Evolutionary conservation across 805 yeast species (phyloP).

Genomic region (Myxozyma lipomycoides): DNA sequence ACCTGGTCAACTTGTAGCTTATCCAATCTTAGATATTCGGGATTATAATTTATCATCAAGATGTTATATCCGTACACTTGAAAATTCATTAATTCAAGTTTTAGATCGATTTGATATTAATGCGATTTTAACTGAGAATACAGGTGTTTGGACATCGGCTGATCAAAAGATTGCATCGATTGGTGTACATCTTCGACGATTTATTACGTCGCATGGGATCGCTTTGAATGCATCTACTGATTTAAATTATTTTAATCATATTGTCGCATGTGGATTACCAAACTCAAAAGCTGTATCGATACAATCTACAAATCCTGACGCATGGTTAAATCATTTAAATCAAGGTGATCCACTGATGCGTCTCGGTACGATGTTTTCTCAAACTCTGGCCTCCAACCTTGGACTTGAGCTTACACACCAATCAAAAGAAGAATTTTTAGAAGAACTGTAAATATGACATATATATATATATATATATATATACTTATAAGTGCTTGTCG

Average conservation of each 20-base stretch:
- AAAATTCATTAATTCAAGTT: slow-evolving; percentile 37
- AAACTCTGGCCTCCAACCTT: background rate
- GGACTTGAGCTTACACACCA: background rate
- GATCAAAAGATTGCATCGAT: slow-evolving; percentile 75
- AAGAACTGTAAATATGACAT: background rate
- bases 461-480: background rate
- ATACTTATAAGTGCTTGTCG: background rate
- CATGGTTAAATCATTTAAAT: background rate
- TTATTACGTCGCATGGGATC: slow-evolving; percentile 84
- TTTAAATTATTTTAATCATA: slow-evolving; percentile 60
- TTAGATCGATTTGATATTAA: slow-evolving; percentile 37
- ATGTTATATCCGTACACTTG: slow-evolving; percentile 63
- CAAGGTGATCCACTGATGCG: background rate
- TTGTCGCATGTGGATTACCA: slow-evolving; percentile 83
- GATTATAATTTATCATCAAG: slow-evolving; percentile 57
- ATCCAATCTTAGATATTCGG: slow-evolving; percentile 69
- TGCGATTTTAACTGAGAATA: slow-evolving; percentile 56
- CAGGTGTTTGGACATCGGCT: slow-evolving; percentile 78
- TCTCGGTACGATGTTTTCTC: background rate
- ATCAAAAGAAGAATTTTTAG: background rate
- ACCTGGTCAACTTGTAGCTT: slow-evolving; percentile 86
- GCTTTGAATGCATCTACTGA: slow-evolving; percentile 77
- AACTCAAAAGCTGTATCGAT: slow-evolving; percentile 57
- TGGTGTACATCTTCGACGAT: slow-evolving; percentile 81
- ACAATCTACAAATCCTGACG: slow-evolving; percentile 23